phyloP scores from a whole-genome alignment of 2,329 filamentous ascomycete species.

The Paecilomyces formosus region DNA sequence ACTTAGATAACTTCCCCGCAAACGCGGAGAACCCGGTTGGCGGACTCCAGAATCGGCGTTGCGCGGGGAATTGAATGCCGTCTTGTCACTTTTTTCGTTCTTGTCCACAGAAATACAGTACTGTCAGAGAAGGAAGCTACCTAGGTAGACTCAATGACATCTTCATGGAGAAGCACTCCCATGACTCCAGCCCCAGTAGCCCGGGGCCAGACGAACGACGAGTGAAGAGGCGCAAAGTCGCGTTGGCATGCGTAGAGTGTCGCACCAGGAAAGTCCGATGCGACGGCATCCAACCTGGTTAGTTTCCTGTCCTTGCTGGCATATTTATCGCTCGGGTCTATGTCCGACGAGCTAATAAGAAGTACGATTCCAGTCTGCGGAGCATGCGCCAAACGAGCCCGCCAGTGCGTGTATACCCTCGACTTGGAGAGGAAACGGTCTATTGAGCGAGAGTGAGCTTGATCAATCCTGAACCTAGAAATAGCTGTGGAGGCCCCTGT shows the following conservation, averaged over 20 bases:
- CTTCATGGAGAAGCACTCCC: not conserved
- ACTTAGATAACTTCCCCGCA: not conserved
- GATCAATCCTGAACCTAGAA: not conserved
- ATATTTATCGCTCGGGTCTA: not conserved
- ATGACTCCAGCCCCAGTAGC: not conserved
- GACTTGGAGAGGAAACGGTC: constrained; percentile 21
- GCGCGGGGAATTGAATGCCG: too few relatives aligned
- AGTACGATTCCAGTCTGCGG: constrained; percentile 17
- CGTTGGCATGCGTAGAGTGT: constrained; percentile 38
- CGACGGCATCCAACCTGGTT: constrained; percentile 28
- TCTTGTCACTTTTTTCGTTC: not conserved
- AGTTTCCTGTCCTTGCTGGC: constrained; percentile 8
- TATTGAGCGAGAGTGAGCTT: constrained; percentile 12
- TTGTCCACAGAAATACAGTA: not conserved
- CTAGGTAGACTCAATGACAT: not conserved
- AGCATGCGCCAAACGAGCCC: constrained; percentile 16
- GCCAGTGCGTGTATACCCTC: constrained; percentile 20
- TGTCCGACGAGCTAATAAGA: not conserved
- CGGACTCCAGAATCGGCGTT: not conserved
- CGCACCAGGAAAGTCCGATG: constrained; percentile 37
- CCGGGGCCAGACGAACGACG: not conserved
- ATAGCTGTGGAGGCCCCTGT: not conserved
- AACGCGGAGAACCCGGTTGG: not conserved
- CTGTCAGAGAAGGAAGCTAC: not conserved
- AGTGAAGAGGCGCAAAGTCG: constrained; percentile 37